phyloP scores from a whole-genome alignment of 169 alveolate genomes.

The Amoebophrya sp. region DNA sequence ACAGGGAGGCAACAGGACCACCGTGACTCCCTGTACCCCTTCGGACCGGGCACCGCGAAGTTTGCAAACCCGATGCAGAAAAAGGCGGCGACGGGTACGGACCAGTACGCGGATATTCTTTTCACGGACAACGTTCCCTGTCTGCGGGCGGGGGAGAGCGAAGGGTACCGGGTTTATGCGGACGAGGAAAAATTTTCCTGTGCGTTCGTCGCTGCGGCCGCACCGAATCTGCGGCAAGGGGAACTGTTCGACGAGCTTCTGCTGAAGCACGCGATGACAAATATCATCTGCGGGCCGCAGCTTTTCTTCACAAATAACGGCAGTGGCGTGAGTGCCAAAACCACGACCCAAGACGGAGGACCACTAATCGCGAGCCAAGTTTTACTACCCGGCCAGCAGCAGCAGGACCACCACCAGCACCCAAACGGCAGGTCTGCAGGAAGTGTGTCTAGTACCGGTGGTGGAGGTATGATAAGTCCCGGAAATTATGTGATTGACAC shows the following conservation, averaged over 20 bases:
- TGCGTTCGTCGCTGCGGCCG: not conserved
- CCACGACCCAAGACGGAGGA: no score
- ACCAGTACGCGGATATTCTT: not conserved
- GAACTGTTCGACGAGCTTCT: not conserved
- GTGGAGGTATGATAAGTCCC: not conserved
- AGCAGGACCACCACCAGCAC: not conserved
- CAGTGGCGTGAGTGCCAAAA: no score
- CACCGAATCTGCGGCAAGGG: not conserved
- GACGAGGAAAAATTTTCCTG: not conserved
- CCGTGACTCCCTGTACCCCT: no score
- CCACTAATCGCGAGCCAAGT: no score
- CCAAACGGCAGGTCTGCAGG: not conserved
- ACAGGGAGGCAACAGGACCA: no score
- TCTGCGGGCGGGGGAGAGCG: not conserved
- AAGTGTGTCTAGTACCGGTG: not conserved
- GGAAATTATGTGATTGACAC: not conserved
- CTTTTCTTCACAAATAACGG: no score
- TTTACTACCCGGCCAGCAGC: no score
- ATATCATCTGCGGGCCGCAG: not conserved
- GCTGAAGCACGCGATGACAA: not conserved
- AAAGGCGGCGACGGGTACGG: no score
- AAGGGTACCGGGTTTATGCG: not conserved
- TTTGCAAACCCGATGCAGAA: no score
- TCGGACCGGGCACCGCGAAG: no score
- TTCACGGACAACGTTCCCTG: not conserved